Evolutionary conservation across 164 flowering plant genomes (phyloP), one percentile per base, ranked within the genome.

Genomic region (Liriodendron chinense): DNA sequence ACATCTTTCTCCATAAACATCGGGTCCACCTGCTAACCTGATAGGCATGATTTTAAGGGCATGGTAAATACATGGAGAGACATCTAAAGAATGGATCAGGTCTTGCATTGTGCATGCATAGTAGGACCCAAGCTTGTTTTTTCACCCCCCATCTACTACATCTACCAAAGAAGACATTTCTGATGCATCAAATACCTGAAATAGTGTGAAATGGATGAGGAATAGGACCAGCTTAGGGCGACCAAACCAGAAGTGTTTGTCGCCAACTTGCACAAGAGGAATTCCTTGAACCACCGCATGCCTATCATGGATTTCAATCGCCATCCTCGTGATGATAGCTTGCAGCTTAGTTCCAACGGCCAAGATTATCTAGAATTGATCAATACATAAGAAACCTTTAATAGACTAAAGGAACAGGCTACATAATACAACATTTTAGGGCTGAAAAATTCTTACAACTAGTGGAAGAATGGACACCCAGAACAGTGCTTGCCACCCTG

Each of bases 251-350:
- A 96, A 96, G 77, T 93, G 84, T 14, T 71, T 76, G 82, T 96
- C 98, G 10, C 93, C 84, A 79, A 92, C 92, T 87, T 92, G 89
- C 47, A 93, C 98, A 65, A 94, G 91, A 16, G 99, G 98, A 75
- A 94, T 94, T 77, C 99, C 98, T 80, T 93, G 97, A 68, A 96
- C 92, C 6, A 94, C 97, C 7, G 96, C 94, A 81, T 96, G 99
- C 76, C 87, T 89, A 78, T 96, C 96, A 79, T 80, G 77, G 80
- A 96, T 96, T 76, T 91, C 97, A 71, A 94, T 70, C 43, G 99
- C 99, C 98, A 96, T 96, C 70, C 83, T 79, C 13, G 94, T 69
- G 80, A 96, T 93, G 77, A 96, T 89, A 26, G 87, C 89, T 83
- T 96, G 98, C 69, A 96, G 94, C 84, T 96, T 96, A 49, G 98